Conservation (phyloP, 805 yeast species). For the Saccharomycopsis babjevae region DNA sequence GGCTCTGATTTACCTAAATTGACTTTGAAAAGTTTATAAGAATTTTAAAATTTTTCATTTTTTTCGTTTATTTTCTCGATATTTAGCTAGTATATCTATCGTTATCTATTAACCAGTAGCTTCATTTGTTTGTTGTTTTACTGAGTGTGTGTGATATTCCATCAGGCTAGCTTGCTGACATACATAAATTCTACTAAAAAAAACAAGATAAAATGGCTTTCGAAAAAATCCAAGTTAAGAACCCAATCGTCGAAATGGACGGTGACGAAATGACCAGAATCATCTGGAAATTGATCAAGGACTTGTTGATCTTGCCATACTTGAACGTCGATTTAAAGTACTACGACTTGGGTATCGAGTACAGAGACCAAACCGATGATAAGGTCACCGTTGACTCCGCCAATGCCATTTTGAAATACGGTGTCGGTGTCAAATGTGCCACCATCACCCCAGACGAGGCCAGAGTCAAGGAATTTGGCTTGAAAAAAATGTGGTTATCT, state of each 20-base stretch:
- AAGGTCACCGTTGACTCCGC: constrained; percentile 73
- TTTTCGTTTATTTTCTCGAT: neutral
- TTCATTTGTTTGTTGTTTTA: too few species aligned
- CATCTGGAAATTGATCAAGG: constrained; percentile 69
- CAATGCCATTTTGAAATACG: constrained; percentile 59
- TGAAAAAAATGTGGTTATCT: constrained; percentile 77
- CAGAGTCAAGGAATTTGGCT: constrained; percentile 61
- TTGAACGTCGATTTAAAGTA: constrained; percentile 66
- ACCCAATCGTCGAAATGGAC: constrained; percentile 69
- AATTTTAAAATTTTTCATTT: neutral
- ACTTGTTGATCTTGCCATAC: constrained; percentile 56
- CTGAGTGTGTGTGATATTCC: too few species aligned
- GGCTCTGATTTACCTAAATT: neutral
- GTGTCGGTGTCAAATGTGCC: constrained; percentile 79
- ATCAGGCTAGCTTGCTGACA: too few species aligned
- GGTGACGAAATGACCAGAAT: constrained; percentile 85
- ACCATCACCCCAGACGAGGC: constrained; percentile 80
- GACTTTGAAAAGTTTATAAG: neutral
- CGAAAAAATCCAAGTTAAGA: constrained; percentile 54
- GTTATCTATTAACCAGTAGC: neutral
- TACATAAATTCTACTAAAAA: neutral
- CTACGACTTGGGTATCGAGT: constrained; percentile 60
- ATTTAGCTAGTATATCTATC: neutral
- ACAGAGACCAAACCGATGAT: constrained; percentile 64
- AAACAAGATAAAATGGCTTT: constrained; percentile 1